Conservation (phyloP, 1,284 basidiomycete species). For the Waitea zeae region DNA sequence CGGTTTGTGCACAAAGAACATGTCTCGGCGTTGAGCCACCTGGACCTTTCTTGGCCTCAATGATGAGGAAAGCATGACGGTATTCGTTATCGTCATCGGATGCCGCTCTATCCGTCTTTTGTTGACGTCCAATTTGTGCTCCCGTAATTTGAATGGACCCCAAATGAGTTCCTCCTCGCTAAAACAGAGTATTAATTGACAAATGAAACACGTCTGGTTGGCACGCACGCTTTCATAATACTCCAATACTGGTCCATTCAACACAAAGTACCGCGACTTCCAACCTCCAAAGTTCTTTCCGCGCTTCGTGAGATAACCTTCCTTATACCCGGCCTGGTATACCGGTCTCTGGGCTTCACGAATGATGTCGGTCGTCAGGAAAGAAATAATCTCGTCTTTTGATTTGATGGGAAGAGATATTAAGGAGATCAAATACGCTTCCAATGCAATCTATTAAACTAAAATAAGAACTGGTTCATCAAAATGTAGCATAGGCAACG, state of each 20-base stretch:
- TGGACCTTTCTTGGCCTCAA: slow-evolving; percentile 65
- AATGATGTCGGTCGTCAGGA: slow-evolving; percentile 82
- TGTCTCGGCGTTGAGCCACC: slow-evolving; percentile 65
- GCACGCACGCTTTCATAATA: slow-evolving; percentile 87
- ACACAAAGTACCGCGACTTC: slow-evolving; percentile 90
- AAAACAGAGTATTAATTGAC: slow-evolving; percentile 7
- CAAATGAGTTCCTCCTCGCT: slow-evolving; percentile 82
- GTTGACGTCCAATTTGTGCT: slow-evolving; percentile 73
- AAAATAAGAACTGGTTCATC: slow-evolving; percentile 8
- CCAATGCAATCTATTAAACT: slow-evolving; percentile 48
- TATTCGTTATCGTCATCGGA: slow-evolving; percentile 83
- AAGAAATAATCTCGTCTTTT: slow-evolving; percentile 81
- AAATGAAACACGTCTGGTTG: background rate
- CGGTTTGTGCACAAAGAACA: slow-evolving; percentile 92
- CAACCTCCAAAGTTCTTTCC: slow-evolving; percentile 95
- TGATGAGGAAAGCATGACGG: slow-evolving; percentile 92
- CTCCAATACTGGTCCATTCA: slow-evolving; percentile 75
- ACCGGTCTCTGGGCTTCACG: slow-evolving; percentile 57
- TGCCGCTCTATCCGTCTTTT: slow-evolving; percentile 25
- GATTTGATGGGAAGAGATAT: slow-evolving; percentile 73
- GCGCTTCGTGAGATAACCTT: slow-evolving; percentile 92
- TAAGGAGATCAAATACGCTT: slow-evolving; percentile 79
- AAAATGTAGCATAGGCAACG: slow-evolving; percentile 11
- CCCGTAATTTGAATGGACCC: slow-evolving; percentile 78
- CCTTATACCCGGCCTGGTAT: slow-evolving; percentile 73